Base-by-base conservation (phyloP, 345 rosid genomes). In the Lumnitzera racemosa region DNA sequence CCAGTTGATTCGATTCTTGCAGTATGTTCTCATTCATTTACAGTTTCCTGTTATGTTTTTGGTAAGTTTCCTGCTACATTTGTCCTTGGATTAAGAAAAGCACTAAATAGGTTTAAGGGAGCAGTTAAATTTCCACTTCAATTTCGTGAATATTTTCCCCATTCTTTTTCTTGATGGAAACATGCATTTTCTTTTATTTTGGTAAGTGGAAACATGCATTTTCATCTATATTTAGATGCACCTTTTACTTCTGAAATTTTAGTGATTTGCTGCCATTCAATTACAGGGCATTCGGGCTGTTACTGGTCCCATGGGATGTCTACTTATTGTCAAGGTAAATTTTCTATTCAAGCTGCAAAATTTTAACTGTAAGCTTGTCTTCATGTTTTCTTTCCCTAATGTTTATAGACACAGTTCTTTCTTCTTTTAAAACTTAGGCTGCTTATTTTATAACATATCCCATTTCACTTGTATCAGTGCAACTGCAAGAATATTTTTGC, bases 241-340 rank as follows among this genome's bases (percentile, higher is more conserved):
- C 51, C 55, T 50, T 25, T 49, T 49, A 13, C 31, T 60, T 15
- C 46, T 10, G 54, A 49, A 48, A 16, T 49, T 60, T 47, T 54
- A 24, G 51, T 9, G 29, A 14, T 51, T 51, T 36, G 53, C 47
- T 4, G 5, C 43, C 12, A 23, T 63, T 59, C 56, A 68, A 76
- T 57, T 71, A 58, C 69, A 92, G 98, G 98, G 95, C 46, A 89
- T 92, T 68, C 91, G 96, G 64, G 96, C 97, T 76, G 98, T 92
- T 11, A 92, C 98, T 66, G 96, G 99, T 83, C 71, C 90, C 55
- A 79, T 72, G 95, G 99, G 99, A 65, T 94, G 99, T 77, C 90
- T 94, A 57, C 71, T 94, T 64, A 80, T 94, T 68, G 96, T 94
- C 66, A 87, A 20, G 96, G 99, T 94, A 89, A 47, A 70, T 52